Percentiles rank a stretch among this genome's conserved stretches.
phyloP scores from a whole-genome alignment of 108 stramenopile genomes.

The Fragilariopsis cylindrus region DNA sequence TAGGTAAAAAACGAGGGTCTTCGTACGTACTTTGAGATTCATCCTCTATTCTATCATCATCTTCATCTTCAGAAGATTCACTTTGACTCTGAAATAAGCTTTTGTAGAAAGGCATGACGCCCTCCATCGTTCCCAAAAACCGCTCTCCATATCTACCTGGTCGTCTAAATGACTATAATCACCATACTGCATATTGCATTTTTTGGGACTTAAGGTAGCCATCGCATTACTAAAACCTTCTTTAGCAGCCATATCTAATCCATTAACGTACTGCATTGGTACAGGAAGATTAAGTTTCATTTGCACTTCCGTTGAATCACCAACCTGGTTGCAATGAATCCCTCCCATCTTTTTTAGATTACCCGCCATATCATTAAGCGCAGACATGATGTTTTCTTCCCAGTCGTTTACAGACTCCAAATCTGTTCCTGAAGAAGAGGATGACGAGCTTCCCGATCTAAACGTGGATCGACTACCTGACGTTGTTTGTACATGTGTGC shows the following conservation, averaged over 20 bases:
- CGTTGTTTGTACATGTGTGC: constrained; percentile 1
- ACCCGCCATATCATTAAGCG: constrained; percentile 20
- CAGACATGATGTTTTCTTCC: constrained; percentile 17
- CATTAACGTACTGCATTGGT: constrained; percentile 28
- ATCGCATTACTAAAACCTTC: constrained; percentile 19
- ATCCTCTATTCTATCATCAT: background rate
- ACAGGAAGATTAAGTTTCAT: constrained; percentile 33
- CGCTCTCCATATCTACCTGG: constrained; percentile 25
- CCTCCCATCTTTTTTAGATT: constrained; percentile 22
- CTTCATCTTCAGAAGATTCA: constrained; percentile 3
- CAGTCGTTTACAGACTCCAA: background rate
- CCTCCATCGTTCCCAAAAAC: constrained; percentile 16
- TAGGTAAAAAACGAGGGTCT: constrained; percentile 12
- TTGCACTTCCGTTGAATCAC: constrained; percentile 24
- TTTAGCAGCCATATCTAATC: constrained; percentile 24
- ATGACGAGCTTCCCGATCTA: constrained; percentile 7
- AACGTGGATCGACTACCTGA: constrained; percentile 9
- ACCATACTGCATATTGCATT: constrained; percentile 26
- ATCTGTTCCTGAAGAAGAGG: background rate
- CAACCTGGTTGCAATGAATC: constrained; percentile 24
- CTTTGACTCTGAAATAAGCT: constrained; percentile 19
- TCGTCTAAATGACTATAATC: constrained; percentile 32
- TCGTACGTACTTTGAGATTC: constrained; percentile 16
- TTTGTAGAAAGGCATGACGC: constrained; percentile 16
- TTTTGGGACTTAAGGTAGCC: constrained; percentile 20